phyloP scores from a whole-genome alignment of 23 red algal genomes.

The Cyanidiococcus yangmingshanensis region DNA sequence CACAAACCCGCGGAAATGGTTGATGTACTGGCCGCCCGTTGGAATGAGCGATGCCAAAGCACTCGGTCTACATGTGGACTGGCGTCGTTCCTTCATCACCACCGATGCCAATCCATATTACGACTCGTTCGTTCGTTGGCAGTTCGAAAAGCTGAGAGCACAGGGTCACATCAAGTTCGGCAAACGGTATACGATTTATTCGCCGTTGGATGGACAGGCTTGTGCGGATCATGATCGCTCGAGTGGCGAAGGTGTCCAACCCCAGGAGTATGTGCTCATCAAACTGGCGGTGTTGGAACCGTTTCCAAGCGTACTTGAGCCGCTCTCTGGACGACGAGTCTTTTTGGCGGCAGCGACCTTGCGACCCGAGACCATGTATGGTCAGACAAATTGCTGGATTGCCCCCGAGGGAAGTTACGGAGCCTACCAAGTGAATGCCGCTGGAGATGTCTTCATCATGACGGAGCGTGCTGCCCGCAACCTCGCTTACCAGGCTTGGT shows the following conservation, averaged over 20 bases:
- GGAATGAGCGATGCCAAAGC: slow-evolving; percentile 55
- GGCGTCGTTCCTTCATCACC: slow-evolving; percentile 97
- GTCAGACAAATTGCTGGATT: slow-evolving; percentile 96
- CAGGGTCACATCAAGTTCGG: slow-evolving; percentile 92
- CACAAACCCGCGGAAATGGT: slow-evolving; percentile 75
- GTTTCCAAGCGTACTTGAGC: slow-evolving; percentile 17
- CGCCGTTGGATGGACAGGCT: slow-evolving; percentile 75
- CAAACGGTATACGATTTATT: slow-evolving; percentile 86
- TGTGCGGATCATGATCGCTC: slow-evolving; percentile 98
- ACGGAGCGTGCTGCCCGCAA: slow-evolving; percentile 66
- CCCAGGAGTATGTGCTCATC: slow-evolving; percentile 96
- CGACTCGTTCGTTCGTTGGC: slow-evolving; percentile 98
- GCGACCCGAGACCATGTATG: slow-evolving; percentile 97
- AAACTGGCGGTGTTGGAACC: slow-evolving; percentile 61
- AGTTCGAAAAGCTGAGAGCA: slow-evolving; percentile 67
- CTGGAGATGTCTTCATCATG: slow-evolving; percentile 56
- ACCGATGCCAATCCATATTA: slow-evolving; percentile 97
- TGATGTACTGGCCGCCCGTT: slow-evolving; percentile 65
- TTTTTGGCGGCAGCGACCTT: slow-evolving; percentile 86
- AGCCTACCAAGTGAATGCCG: slow-evolving; percentile 39
- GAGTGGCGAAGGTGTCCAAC: slow-evolving; percentile 77
- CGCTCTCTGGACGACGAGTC: slow-evolving; percentile 35
- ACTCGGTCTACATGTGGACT: slow-evolving; percentile 79
- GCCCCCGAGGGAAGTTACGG: slow-evolving; percentile 68
- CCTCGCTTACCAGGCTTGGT: slow-evolving; percentile 75